Conservation (phyloP, 164 flowering plant genomes). For the Chimonanthus praecox region DNA sequence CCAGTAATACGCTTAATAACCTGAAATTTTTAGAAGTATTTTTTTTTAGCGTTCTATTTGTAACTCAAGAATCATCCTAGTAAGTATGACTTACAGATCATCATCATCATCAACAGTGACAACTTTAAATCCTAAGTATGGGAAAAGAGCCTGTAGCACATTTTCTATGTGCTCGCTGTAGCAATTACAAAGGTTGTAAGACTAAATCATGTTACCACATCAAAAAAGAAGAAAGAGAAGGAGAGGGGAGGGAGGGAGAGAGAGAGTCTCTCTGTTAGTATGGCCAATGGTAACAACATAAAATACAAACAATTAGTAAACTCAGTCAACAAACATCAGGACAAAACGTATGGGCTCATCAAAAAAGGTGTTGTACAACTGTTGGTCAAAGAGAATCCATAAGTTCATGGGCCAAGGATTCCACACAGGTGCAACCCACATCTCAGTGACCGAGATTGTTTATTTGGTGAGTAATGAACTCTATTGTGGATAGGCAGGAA, state of each 20-base stretch:
- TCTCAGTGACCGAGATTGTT: neutral
- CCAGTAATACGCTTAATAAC: conserved; percentile 65
- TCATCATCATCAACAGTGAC: neutral
- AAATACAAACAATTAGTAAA: neutral
- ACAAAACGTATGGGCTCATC: neutral
- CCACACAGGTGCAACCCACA: neutral
- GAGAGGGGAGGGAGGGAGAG: too few relatives aligned
- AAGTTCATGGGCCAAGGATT: neutral
- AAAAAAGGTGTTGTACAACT: neutral
- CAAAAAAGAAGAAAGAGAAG: too few relatives aligned
- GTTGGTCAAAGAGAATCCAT: too few relatives aligned
- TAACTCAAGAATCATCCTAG: neutral
- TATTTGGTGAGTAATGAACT: neutral
- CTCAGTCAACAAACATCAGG: neutral
- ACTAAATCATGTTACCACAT: too few relatives aligned
- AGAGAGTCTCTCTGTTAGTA: neutral
- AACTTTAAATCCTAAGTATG: neutral
- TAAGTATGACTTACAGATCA: neutral
- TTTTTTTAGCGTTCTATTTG: neutral
- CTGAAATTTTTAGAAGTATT: conserved; percentile 28
- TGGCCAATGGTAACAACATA: neutral
- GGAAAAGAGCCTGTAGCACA: too few relatives aligned
- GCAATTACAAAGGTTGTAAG: too few relatives aligned
- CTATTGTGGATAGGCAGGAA: neutral
- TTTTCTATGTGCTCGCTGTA: too few relatives aligned